phyloP scores from a whole-genome alignment of 2,329 filamentous ascomycete genomes.

The Podosphaera fusca region DNA sequence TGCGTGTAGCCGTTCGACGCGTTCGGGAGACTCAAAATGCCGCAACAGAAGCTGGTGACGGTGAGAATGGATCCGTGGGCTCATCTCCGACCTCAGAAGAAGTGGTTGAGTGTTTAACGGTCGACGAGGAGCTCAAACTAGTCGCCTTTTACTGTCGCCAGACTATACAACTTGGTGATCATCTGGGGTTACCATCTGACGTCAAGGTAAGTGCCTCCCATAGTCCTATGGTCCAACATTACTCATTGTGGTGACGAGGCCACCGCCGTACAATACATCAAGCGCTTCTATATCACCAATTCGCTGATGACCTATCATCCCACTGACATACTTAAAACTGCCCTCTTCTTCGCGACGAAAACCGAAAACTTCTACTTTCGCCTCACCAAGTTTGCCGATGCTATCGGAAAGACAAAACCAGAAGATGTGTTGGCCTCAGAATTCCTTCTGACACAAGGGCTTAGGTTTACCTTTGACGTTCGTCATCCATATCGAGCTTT shows the following conservation, averaged over 20 bases:
- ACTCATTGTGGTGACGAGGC: slow-evolving; percentile 8
- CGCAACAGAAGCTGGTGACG: slow-evolving; percentile 14
- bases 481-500: slow-evolving; percentile 73
- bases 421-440: slow-evolving; percentile 79
- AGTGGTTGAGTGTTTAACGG: slow-evolving; percentile 55
- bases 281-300: slow-evolving; percentile 88
- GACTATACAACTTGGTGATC: slow-evolving; percentile 32
- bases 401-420: slow-evolving; percentile 44
- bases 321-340: slow-evolving; percentile 68
- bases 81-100: slow-evolving; percentile 14
- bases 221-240: background rate
- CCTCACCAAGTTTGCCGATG: slow-evolving; percentile 40
- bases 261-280: slow-evolving; percentile 37
- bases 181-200: slow-evolving; percentile 34
- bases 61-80: slow-evolving; percentile 11
- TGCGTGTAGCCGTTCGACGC: slow-evolving; percentile 31
- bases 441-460: slow-evolving; percentile 74
- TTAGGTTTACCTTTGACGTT: slow-evolving; percentile 85
- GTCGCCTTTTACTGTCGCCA: slow-evolving; percentile 56
- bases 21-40: slow-evolving; percentile 18
- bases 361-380: slow-evolving; percentile 53
- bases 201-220: slow-evolving; percentile 25
- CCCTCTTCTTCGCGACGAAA: slow-evolving; percentile 82
- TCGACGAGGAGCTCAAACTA: slow-evolving; percentile 61
- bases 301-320: slow-evolving; percentile 92